These are phyloP conservation scores for Smittium culicis DNA, from an alignment of 371 early-diverging fungal genomes.

Conservation along the genomic window DNA sequence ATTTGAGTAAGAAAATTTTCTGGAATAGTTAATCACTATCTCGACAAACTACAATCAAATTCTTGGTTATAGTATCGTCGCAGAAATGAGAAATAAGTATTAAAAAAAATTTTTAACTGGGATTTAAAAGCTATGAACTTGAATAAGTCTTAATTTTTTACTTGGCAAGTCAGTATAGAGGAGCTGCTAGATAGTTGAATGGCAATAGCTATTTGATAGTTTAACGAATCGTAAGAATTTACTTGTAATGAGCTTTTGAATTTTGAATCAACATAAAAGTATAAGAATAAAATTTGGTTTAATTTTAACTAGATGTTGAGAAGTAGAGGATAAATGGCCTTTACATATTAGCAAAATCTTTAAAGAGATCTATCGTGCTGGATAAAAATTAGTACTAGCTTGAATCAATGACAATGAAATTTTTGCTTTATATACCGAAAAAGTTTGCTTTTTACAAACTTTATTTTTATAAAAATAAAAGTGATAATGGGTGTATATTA, in stretches of 20 bases:
- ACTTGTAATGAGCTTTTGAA: neutral
- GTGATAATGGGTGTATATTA: no score
- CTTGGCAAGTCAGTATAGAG: constrained; percentile 21
- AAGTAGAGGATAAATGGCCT: no score
- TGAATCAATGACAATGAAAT: constrained; percentile 87
- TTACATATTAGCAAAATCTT: constrained; percentile 71
- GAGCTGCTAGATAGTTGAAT: constrained; percentile 15
- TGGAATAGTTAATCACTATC: constrained; percentile 14
- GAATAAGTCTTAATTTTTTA: constrained; percentile 13
- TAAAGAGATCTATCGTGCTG: constrained; percentile 87
- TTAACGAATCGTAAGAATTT: neutral
- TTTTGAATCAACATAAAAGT: neutral
- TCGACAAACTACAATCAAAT: constrained; percentile 21
- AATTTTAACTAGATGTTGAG: no score
- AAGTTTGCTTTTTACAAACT: constrained; percentile 90
- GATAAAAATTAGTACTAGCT: constrained; percentile 82
- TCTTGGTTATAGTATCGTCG: neutral
- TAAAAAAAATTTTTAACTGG: neutral
- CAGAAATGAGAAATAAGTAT: neutral
- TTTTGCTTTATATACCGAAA: constrained; percentile 75
- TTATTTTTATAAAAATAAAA: constrained; percentile 59
- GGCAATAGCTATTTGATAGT: constrained; percentile 13
- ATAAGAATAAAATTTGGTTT: no score
- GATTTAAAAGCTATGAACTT: neutral
- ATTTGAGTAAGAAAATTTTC: constrained; percentile 28